Evolutionary conservation across 2,329 filamentous ascomycete genomes (phyloP).

Genomic region (Thielaviopsis populi): DNA sequence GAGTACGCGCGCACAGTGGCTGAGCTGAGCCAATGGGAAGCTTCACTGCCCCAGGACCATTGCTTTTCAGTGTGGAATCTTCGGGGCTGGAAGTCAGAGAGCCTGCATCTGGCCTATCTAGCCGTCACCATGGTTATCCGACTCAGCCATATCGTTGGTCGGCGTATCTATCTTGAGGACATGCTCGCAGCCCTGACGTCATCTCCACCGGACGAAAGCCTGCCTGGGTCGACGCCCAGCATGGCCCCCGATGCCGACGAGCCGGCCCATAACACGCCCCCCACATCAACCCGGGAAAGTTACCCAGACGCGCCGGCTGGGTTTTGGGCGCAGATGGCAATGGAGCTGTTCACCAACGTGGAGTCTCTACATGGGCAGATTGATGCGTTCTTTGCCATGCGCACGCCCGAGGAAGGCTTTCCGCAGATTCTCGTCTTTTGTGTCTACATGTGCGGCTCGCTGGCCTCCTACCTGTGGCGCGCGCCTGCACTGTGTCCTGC

Average conservation of each 20-base stretch:
- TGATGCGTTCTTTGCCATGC: slow-evolving; percentile 22
- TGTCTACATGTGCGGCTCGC: slow-evolving; percentile 28
- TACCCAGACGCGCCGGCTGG: slow-evolving; percentile 18
- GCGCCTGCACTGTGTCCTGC: slow-evolving; percentile 22
- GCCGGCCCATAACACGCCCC: neutral
- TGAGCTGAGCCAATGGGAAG: slow-evolving; percentile 22
- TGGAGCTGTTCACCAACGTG: slow-evolving; percentile 26
- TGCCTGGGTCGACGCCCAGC: slow-evolving; percentile 13
- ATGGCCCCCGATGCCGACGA: slow-evolving; percentile 14
- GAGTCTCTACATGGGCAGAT: slow-evolving; percentile 26
- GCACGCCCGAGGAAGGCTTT: slow-evolving; percentile 23
- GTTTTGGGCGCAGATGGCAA: slow-evolving; percentile 22
- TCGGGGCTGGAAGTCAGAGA: slow-evolving; percentile 24
- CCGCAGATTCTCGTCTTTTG: slow-evolving; percentile 28
- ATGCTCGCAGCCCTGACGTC: slow-evolving; percentile 19
- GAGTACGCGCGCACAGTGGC: slow-evolving; percentile 20
- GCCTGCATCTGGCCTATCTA: slow-evolving; percentile 25
- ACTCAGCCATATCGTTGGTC: slow-evolving; percentile 26
- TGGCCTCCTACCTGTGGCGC: slow-evolving; percentile 24
- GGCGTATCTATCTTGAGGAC: slow-evolving; percentile 24
- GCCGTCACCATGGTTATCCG: slow-evolving; percentile 25
- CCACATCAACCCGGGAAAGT: slow-evolving; percentile 7
- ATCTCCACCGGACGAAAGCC: slow-evolving; percentile 3
- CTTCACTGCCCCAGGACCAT: slow-evolving; percentile 23
- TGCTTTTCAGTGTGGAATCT: slow-evolving; percentile 26